Evolutionary conservation across 495 filamentous ascomycete genomes (phyloP).

Genomic region (Annulohypoxylon maeteangense): DNA sequence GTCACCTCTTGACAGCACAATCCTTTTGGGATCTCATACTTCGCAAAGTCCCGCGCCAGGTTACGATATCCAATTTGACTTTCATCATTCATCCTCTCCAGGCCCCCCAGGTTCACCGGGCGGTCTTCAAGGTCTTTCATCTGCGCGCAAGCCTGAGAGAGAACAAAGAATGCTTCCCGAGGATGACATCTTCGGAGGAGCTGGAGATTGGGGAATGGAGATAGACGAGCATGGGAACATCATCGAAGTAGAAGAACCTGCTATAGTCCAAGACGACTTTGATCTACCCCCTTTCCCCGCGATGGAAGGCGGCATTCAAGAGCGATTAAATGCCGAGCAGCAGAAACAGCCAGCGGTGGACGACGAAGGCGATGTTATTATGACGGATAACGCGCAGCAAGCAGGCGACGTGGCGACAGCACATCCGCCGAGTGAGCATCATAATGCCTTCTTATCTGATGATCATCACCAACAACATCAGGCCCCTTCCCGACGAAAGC

Average conservation of each 20-base stretch:
- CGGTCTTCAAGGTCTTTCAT: slow-evolving; percentile 39
- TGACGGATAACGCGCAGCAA: slow-evolving; percentile 48
- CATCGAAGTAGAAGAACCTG: slow-evolving; percentile 38
- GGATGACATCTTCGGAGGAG: slow-evolving; percentile 44
- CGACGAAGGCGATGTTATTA: slow-evolving; percentile 40
- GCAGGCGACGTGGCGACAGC: slow-evolving; percentile 46
- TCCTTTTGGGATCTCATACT: slow-evolving; percentile 18
- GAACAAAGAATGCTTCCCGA: slow-evolving; percentile 35
- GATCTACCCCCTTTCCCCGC: slow-evolving; percentile 51
- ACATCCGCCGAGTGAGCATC: slow-evolving; percentile 22
- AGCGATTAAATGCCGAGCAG: slow-evolving; percentile 5
- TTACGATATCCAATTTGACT: slow-evolving; percentile 36
- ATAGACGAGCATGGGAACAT: slow-evolving; percentile 57
- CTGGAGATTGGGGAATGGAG: slow-evolving; percentile 54
- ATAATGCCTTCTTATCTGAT: slow-evolving; percentile 35
- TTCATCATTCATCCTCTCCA: slow-evolving; percentile 31
- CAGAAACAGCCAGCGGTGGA: slow-evolving; percentile 33
- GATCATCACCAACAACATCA: slow-evolving; percentile 20
- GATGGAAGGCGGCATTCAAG: slow-evolving; percentile 22
- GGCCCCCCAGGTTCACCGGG: slow-evolving; percentile 28
- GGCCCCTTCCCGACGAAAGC: slow-evolving; percentile 42
- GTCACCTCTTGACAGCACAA: slow-evolving; percentile 46
- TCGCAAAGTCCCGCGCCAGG: slow-evolving; percentile 16
- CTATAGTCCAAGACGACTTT: slow-evolving; percentile 44
- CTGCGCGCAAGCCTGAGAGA: slow-evolving; percentile 41